Conservation (phyloP, 108 stramenopile species). For the Bacterosira constricta region DNA sequence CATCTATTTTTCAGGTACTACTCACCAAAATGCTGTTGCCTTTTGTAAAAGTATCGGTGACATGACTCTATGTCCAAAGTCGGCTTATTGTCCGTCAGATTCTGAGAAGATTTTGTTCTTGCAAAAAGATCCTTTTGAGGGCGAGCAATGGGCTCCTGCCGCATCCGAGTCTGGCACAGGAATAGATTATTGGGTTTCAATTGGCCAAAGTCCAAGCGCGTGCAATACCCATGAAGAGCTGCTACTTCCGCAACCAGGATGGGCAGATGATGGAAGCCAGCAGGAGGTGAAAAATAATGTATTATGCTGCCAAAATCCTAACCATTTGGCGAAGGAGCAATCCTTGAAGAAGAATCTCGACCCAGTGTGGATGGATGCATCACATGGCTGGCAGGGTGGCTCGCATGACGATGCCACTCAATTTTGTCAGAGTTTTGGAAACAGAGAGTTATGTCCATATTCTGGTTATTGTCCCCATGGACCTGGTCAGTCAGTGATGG, state of each 20-base stretch:
- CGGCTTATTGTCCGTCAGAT: background rate
- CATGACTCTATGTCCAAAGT: background rate
- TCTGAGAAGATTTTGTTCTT: background rate
- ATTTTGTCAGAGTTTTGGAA: background rate
- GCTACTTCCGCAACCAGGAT: background rate
- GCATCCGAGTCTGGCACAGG: background rate
- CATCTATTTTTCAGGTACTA: background rate
- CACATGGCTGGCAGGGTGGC: background rate
- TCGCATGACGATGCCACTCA: background rate
- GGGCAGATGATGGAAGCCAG: background rate
- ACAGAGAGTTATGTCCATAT: background rate
- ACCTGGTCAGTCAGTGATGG: background rate
- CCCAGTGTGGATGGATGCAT: background rate
- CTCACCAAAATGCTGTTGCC: background rate
- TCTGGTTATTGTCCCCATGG: background rate
- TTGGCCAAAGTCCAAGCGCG: background rate
- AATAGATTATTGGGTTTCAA: background rate
- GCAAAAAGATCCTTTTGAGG: background rate
- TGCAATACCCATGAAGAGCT: background rate
- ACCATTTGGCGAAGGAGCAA: background rate
- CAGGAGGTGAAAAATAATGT: background rate
- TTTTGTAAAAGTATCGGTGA: slow-evolving; percentile 2
- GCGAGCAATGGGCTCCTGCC: background rate
- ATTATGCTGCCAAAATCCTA: background rate
- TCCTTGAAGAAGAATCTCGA: background rate